Percentiles rank a stretch among this genome's conserved stretches.
These are phyloP conservation scores for Annona cherimola DNA, from an alignment of 164 flowering plant species.

Conservation along the genomic window DNA sequence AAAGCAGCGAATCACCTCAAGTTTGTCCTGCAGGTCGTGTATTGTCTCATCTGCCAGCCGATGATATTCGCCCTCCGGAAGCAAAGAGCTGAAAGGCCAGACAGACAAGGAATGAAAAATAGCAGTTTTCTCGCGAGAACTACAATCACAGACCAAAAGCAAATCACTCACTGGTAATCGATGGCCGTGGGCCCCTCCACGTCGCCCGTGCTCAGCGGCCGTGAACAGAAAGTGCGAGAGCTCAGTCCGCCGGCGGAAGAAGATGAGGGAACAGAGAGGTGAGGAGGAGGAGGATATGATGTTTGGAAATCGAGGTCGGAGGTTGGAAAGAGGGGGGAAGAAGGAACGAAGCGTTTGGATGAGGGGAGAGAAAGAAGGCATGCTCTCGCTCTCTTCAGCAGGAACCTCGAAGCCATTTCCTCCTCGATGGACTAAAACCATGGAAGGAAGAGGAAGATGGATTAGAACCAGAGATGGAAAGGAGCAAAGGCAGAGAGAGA, in stretches of 20 bases:
- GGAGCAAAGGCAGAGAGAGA: too few species aligned
- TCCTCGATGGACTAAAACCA: neutral
- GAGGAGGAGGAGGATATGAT: neutral
- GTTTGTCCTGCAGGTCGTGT: slow-evolving; percentile 64
- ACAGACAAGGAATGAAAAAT: neutral
- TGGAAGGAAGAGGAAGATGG: too few species aligned
- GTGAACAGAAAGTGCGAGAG: slow-evolving; percentile 17
- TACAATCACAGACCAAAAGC: neutral
- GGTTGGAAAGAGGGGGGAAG: neutral
- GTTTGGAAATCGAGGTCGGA: neutral
- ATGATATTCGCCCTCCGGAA: slow-evolving; percentile 82
- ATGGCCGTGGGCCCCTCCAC: slow-evolving; percentile 13
- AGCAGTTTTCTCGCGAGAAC: neutral
- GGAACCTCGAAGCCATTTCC: neutral
- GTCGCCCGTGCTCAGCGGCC: slow-evolving; percentile 3
- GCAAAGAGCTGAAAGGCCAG: slow-evolving; percentile 42
- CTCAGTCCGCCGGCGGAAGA: neutral
- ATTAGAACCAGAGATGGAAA: too few species aligned
- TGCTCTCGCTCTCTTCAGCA: neutral
- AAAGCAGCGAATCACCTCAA: slow-evolving; percentile 50
- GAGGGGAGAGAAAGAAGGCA: neutral
- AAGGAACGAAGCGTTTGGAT: neutral
- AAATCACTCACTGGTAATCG: slow-evolving; percentile 16
- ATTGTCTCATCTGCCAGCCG: slow-evolving; percentile 70
- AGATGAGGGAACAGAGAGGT: neutral